phyloP scores from a whole-genome alignment of 176 grass and related monocot genomes.

The Triticum timopheevii region DNA sequence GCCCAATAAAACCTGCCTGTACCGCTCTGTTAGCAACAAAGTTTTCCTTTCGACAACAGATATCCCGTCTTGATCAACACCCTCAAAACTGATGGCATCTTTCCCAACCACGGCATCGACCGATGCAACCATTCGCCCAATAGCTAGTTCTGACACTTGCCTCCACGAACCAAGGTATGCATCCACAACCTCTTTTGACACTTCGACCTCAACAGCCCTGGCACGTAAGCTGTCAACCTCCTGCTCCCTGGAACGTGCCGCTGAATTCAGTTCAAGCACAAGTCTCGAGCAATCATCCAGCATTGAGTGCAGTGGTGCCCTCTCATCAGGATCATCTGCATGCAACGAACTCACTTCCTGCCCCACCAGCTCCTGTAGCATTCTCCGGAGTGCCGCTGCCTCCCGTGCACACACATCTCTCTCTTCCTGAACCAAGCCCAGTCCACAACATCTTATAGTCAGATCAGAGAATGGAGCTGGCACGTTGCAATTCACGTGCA shows the following conservation, averaged over 20 bases:
- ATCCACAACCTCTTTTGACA: conserved; percentile 59
- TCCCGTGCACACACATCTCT: conserved; percentile 70
- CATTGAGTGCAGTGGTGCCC: conserved; percentile 50
- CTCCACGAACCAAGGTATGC: conserved; percentile 59
- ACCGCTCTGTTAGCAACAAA: conserved; percentile 49
- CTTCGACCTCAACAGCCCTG: conserved; percentile 43
- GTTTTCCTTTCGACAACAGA: conserved; percentile 68
- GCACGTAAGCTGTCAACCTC: conserved; percentile 62
- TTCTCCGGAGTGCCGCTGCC: conserved; percentile 47
- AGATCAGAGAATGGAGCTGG: neutral
- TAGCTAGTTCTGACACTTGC: conserved; percentile 50
- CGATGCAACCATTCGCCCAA: conserved; percentile 52
- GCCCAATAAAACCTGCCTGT: conserved; percentile 54
- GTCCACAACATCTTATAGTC: neutral
- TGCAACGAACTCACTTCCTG: conserved; percentile 27
- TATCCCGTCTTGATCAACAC: conserved; percentile 37
- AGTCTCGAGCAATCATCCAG: conserved; percentile 82
- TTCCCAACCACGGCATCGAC: conserved; percentile 54
- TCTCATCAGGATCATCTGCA: conserved; percentile 41
- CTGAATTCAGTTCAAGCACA: conserved; percentile 56
- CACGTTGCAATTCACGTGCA: neutral
- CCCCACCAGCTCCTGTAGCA: conserved; percentile 53
- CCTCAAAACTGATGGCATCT: conserved; percentile 36
- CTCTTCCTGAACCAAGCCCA: conserved; percentile 78
- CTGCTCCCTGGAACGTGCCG: conserved; percentile 49